Evolutionary conservation across 805 yeast species (phyloP).

Genomic region (Suhomyces pyralidae): DNA sequence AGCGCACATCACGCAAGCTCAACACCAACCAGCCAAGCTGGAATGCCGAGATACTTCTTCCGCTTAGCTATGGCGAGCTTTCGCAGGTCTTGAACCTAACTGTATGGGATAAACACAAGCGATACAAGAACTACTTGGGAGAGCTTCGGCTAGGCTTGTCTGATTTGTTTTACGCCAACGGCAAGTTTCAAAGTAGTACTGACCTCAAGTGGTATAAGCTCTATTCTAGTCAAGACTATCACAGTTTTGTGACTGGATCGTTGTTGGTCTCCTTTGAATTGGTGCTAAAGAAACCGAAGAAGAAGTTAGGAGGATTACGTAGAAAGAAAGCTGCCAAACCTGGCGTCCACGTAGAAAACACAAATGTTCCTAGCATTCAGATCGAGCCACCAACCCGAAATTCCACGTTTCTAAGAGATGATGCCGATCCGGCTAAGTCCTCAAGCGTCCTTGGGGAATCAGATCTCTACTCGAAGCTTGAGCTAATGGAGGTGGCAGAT

Average conservation of each 20-base stretch:
- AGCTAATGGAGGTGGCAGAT: not conserved
- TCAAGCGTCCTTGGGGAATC: not conserved
- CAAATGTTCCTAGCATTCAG: not conserved
- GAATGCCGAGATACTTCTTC: conserved; percentile 34
- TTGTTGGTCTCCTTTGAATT: conserved; percentile 43
- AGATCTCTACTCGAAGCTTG: not conserved
- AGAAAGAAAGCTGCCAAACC: conserved; percentile 1
- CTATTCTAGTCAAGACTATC: conserved; percentile 36
- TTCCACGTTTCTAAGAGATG: not conserved
- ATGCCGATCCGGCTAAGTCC: not conserved
- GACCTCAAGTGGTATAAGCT: conserved; percentile 46
- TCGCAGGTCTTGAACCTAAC: conserved; percentile 30
- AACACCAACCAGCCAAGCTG: conserved; percentile 39
- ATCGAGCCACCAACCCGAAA: conserved; percentile 2
- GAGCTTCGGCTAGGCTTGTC: conserved; percentile 32
- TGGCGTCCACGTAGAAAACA: not conserved
- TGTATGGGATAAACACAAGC: conserved; percentile 40
- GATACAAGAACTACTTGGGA: conserved; percentile 39
- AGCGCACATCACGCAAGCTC: conserved; percentile 28
- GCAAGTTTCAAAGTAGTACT: conserved; percentile 14
- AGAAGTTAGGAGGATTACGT: conserved; percentile 1
- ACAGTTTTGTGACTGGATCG: conserved; percentile 49
- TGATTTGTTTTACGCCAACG: conserved; percentile 23
- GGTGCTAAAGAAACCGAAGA: conserved; percentile 16
- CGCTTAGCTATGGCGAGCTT: conserved; percentile 26